These are phyloP conservation scores for Phytophthora pisi DNA, from an alignment of 352 stramenopile species.

Conservation along the genomic window DNA sequence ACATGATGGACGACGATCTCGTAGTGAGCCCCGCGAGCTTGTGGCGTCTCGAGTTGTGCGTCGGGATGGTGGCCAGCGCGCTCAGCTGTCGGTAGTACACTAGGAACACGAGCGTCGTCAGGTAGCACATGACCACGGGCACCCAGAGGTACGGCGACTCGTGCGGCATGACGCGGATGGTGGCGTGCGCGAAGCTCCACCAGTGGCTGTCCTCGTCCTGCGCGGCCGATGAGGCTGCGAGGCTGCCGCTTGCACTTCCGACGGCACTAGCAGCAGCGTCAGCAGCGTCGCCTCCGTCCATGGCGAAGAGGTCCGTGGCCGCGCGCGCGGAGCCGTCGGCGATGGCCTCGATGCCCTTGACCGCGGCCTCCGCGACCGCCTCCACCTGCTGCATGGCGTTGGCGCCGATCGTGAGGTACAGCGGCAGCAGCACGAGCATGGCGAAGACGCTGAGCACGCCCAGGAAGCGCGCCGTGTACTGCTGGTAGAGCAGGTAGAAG, in stretches of 20 bases:
- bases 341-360: conserved; percentile 34
- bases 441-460: conserved; percentile 66
- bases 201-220: conserved; percentile 50
- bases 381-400: conserved; percentile 41
- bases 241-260: background rate
- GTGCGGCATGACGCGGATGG: conserved; percentile 79
- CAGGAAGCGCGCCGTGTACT: conserved; percentile 76
- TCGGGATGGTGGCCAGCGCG: conserved; percentile 64
- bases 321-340: conserved; percentile 17
- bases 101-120: conserved; percentile 78
- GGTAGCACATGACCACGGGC: conserved; percentile 71
- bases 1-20: conserved; percentile 36
- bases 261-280: background rate
- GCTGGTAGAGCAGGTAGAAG: conserved; percentile 86
- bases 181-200: conserved; percentile 84
- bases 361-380: conserved; percentile 29
- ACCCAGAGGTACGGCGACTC: conserved; percentile 83
- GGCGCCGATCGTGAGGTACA: conserved; percentile 70
- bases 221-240: conserved; percentile 2
- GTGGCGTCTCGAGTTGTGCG: conserved; percentile 16
- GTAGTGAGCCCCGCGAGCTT: conserved; percentile 15
- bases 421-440: conserved; percentile 67
- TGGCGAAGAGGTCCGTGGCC: conserved; percentile 10
- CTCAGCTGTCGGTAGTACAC: conserved; percentile 77
- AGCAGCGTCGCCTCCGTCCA: conserved; percentile 11